phyloP scores from a whole-genome alignment of 805 yeast genomes.

The Lipomyces japonicus region DNA sequence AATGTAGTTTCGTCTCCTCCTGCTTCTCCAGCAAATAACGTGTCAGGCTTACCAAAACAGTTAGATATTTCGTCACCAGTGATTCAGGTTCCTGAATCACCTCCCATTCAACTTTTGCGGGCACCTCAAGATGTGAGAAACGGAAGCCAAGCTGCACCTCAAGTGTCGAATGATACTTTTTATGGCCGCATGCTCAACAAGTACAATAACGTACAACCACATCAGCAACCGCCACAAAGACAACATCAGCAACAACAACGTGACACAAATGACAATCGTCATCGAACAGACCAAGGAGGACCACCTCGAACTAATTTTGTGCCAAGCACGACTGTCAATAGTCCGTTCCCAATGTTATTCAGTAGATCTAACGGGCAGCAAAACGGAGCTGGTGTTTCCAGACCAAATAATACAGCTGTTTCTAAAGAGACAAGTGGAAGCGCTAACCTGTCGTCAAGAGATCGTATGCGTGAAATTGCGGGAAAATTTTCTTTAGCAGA shows the following conservation, averaged over 20 bases:
- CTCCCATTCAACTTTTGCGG: neutral
- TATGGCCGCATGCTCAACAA: conserved; percentile 9
- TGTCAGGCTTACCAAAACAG: no score
- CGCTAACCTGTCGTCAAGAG: conserved; percentile 4
- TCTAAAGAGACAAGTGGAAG: no score
- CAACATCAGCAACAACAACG: no score
- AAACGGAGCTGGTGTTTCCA: neutral
- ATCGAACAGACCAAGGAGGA: no score
- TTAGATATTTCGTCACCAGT: conserved; percentile 1
- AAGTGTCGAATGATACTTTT: conserved; percentile 10
- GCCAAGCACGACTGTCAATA: conserved; percentile 3
- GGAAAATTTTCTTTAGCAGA: conserved; percentile 10
- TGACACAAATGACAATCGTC: no score
- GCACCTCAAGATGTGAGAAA: no score
- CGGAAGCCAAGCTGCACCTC: neutral
- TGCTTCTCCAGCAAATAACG: no score
- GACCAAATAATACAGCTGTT: no score
- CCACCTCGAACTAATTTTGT: conserved; percentile 2
- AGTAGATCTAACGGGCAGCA: conserved; percentile 3
- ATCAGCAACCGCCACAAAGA: no score
- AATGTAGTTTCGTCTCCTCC: no score
- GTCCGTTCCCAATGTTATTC: conserved; percentile 22
- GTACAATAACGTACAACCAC: neutral
- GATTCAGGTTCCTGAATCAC: neutral
- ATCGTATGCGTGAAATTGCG: conserved; percentile 15